These are phyloP conservation scores for Stygiomarasmius scandens DNA, from an alignment of 1,284 basidiomycete species.

Conservation along the genomic window DNA sequence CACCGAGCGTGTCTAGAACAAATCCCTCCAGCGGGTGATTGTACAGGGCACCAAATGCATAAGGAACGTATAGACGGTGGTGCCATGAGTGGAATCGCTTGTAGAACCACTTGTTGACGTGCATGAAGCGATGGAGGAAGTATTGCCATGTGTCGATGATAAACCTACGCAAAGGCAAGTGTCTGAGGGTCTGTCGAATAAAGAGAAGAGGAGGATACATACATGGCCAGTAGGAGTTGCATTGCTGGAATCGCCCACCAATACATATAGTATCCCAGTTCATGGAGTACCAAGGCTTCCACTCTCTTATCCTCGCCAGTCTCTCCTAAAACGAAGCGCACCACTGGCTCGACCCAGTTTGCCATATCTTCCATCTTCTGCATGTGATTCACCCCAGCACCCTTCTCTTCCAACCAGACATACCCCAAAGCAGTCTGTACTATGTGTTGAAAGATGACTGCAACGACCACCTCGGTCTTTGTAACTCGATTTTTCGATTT, in stretches of 20 bases:
- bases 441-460: slow-evolving; percentile 84
- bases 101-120: slow-evolving; percentile 91
- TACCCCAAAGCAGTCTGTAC: slow-evolving; percentile 83
- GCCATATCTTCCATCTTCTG: slow-evolving; percentile 49
- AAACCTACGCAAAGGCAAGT: slow-evolving; percentile 58
- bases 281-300: slow-evolving; percentile 48
- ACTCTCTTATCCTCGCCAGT: slow-evolving; percentile 42
- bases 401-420: slow-evolving; percentile 62
- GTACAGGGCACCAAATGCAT: slow-evolving; percentile 96
- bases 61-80: slow-evolving; percentile 96
- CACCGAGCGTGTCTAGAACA: slow-evolving; percentile 86
- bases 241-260: slow-evolving; percentile 91
- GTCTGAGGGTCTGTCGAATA: slow-evolving; percentile 6
- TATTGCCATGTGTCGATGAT: slow-evolving; percentile 99
- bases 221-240: slow-evolving; percentile 87
- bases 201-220: slow-evolving; percentile 38
- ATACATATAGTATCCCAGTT: slow-evolving; percentile 73
- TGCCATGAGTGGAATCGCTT: slow-evolving; percentile 93
- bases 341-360: slow-evolving; percentile 36
- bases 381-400: slow-evolving; percentile 53
- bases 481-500: slow-evolving; percentile 78
- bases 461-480: slow-evolving; percentile 69
- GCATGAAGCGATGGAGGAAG: slow-evolving; percentile 91
- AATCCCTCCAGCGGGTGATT: slow-evolving; percentile 98
- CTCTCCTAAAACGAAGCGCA: slow-evolving; percentile 38